Evolutionary conservation across 2,329 filamentous ascomycete species (phyloP).

Genomic region (Bimuria novae-zelandiae): DNA sequence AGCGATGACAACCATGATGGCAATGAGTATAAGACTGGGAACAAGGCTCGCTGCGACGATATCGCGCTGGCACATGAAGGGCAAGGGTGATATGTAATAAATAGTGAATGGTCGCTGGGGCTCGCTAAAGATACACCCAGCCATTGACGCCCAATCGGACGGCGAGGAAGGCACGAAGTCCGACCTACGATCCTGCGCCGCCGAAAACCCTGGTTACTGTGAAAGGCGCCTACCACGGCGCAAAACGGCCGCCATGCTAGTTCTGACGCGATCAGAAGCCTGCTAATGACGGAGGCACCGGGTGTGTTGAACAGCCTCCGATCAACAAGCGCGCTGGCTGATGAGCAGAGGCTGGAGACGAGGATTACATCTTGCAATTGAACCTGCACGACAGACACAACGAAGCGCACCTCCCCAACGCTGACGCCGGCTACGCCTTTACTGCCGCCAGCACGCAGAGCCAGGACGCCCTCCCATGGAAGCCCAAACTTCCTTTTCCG

Average conservation of each 20-base stretch:
- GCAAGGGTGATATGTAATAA: slow-evolving; percentile 24
- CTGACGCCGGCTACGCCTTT: not conserved
- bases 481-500: not conserved
- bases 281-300: too few relatives aligned
- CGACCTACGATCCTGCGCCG: too few relatives aligned
- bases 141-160: slow-evolving; percentile 32
- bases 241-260: not conserved
- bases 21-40: slow-evolving; percentile 17
- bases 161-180: slow-evolving; percentile 30
- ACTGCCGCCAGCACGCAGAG: not conserved
- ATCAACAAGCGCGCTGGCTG: too few relatives aligned
- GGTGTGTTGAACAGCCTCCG: too few relatives aligned
- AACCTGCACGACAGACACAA: too few relatives aligned
- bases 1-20: slow-evolving; percentile 36
- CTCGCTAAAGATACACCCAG: slow-evolving; percentile 9
- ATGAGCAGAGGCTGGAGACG: too few relatives aligned
- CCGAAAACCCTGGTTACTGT: not conserved
- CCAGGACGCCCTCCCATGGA: not conserved
- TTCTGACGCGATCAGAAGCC: too few relatives aligned
- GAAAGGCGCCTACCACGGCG: not conserved
- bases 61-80: slow-evolving; percentile 18
- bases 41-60: slow-evolving; percentile 25
- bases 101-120: slow-evolving; percentile 17
- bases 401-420: too few relatives aligned
- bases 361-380: too few relatives aligned